phyloP scores from a whole-genome alignment of 805 yeast species.

The Saccharomycopsis olivae region DNA sequence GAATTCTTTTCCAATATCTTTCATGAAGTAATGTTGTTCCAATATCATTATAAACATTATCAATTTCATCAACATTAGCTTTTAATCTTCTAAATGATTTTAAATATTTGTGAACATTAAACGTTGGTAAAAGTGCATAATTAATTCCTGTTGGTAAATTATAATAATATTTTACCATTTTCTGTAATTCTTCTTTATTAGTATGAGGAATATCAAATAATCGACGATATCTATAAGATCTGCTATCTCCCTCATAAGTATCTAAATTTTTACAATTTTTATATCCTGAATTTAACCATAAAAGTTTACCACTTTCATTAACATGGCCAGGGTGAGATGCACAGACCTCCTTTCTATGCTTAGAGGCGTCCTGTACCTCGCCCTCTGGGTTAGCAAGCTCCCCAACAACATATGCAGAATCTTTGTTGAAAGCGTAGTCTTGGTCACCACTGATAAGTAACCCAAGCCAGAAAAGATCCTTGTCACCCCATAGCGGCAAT shows the following conservation, averaged over 20 bases:
- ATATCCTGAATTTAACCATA: slow-evolving; percentile 56
- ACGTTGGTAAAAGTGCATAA: slow-evolving; percentile 33
- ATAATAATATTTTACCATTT: slow-evolving; percentile 17
- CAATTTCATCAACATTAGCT: neutral
- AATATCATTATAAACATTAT: slow-evolving; percentile 1
- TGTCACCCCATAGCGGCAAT: slow-evolving; percentile 49
- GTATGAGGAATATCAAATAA: too few species aligned
- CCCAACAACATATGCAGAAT: slow-evolving; percentile 55
- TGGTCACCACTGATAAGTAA: slow-evolving; percentile 45
- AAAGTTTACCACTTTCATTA: slow-evolving; percentile 31
- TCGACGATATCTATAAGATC: too few species aligned
- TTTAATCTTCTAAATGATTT: slow-evolving; percentile 17
- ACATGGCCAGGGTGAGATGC: slow-evolving; percentile 42
- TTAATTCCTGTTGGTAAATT: slow-evolving; percentile 25
- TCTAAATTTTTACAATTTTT: slow-evolving; percentile 32
- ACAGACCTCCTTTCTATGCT: neutral
- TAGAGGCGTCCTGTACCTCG: slow-evolving; percentile 20
- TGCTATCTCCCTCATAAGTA: slow-evolving; percentile 1
- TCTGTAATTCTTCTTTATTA: too few species aligned
- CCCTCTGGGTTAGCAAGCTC: slow-evolving; percentile 22
- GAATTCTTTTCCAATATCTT: slow-evolving; percentile 29
- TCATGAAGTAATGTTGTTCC: slow-evolving; percentile 25
- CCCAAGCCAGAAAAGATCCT: slow-evolving; percentile 58
- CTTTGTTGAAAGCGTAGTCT: slow-evolving; percentile 36
- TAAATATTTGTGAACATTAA: slow-evolving; percentile 20